Conservation (phyloP, 352 stramenopile genomes). For the Phytophthora constricta region DNA sequence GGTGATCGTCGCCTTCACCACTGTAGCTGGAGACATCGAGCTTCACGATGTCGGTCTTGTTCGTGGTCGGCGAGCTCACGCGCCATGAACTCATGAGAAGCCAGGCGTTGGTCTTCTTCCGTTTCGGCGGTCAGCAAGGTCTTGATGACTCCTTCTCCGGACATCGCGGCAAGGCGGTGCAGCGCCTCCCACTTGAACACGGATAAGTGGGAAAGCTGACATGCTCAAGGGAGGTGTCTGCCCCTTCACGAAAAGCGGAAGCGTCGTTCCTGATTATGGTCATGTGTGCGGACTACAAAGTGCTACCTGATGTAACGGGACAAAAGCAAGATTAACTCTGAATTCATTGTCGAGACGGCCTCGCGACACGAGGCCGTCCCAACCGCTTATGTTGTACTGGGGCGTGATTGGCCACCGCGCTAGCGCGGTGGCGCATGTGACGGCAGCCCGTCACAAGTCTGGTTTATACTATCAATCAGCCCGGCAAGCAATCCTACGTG, state of each 20-base stretch:
- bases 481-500: no score
- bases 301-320: background rate
- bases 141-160: constrained; percentile 4
- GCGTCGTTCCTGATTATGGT: background rate
- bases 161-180: constrained; percentile 11
- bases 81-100: constrained; percentile 12
- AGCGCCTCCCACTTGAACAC: constrained; percentile 14
- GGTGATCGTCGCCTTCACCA: constrained; percentile 8
- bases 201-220: constrained; percentile 1
- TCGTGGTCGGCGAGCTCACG: constrained; percentile 19
- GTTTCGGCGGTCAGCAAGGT: constrained; percentile 3
- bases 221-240: background rate
- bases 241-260: background rate
- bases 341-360: background rate
- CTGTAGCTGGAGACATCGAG: constrained; percentile 38
- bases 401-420: background rate
- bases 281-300: background rate
- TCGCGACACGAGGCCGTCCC: background rate
- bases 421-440: background rate
- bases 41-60: constrained; percentile 31
- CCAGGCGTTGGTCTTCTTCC: constrained; percentile 6
- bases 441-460: background rate
- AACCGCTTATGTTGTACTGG: background rate
- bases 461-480: no score
- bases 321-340: background rate